A percentile compares a stretch with the other conserved stretches of the same genome.
phyloP scores from a whole-genome alignment of 495 filamentous ascomycete species.

The Tuber aestivum region DNA sequence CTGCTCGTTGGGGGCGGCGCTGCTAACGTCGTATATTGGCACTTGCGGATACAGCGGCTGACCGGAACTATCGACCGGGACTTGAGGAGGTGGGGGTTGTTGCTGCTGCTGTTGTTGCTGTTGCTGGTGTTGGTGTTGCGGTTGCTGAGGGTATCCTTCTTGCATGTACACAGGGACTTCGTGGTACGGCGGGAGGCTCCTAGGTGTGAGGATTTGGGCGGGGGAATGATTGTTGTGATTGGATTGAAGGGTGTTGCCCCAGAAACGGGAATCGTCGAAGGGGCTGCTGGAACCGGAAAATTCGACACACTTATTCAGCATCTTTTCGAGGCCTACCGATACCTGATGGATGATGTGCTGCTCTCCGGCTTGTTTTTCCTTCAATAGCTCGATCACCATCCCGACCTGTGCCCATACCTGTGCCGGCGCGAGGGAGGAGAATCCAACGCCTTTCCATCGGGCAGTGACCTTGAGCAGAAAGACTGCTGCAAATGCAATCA shows the following conservation, averaged over 20 bases:
- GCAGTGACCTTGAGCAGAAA: conserved; percentile 55
- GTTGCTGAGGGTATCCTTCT: conserved; percentile 3
- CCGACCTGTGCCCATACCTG: conserved; percentile 50
- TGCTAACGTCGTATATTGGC: conserved; percentile 38
- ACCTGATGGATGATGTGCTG: conserved; percentile 53
- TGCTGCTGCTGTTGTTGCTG: conserved; percentile 22
- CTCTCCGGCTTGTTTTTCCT: conserved; percentile 52
- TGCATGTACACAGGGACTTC: conserved; percentile 12
- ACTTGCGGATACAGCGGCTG: conserved; percentile 34
- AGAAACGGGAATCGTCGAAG: conserved; percentile 37
- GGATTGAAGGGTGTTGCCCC: conserved; percentile 26
- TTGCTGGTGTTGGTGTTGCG: conserved; percentile 30
- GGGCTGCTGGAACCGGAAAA: conserved; percentile 37
- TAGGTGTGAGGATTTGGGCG: conserved; percentile 14
- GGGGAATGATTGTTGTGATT: conserved; percentile 13
- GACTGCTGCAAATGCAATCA: conserved; percentile 57
- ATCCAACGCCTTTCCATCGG: conserved; percentile 50
- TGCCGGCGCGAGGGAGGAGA: conserved; percentile 47
- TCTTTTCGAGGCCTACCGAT: conserved; percentile 52
- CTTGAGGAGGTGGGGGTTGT: conserved; percentile 22
- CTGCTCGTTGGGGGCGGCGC: conserved; percentile 13
- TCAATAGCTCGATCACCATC: conserved; percentile 51
- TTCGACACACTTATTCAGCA: conserved; percentile 37
- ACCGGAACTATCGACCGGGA: conserved; percentile 21
- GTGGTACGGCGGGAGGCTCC: conserved; percentile 25